phyloP scores from a whole-genome alignment of 169 alveolate species.

The Babesia sp. region DNA sequence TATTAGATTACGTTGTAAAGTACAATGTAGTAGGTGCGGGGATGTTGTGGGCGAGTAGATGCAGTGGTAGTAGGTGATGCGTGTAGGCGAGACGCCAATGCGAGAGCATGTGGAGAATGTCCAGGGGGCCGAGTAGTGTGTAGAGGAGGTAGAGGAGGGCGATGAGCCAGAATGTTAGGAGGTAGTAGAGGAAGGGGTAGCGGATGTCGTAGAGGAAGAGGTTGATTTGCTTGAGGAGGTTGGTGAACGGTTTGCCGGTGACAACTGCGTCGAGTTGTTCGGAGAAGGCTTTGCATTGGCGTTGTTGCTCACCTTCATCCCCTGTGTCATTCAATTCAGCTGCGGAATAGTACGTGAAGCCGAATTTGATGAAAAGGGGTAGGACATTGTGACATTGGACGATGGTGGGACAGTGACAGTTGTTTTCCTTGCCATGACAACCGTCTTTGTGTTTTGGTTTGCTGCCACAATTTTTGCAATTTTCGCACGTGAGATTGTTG shows the following conservation, averaged over 20 bases:
- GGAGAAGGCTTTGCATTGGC: not conserved
- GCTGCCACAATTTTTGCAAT: too few species aligned
- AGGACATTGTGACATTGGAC: constrained; percentile 5
- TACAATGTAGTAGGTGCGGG: too few species aligned
- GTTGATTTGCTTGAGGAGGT: not conserved
- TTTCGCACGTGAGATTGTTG: not conserved
- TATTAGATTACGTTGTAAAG: too few species aligned
- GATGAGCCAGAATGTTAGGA: not conserved
- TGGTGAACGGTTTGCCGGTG: not conserved
- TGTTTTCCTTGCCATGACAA: too few species aligned
- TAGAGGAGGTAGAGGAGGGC: not conserved
- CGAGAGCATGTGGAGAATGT: not conserved
- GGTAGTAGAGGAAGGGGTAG: not conserved
- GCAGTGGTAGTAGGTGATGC: too few species aligned
- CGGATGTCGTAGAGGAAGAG: not conserved
- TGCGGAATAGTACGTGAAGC: not conserved
- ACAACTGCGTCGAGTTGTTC: not conserved
- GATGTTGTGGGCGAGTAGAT: too few species aligned
- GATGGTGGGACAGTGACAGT: not conserved
- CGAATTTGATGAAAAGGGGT: not conserved
- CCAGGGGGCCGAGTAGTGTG: not conserved
- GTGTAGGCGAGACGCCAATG: too few species aligned
- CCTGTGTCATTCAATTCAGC: not conserved
- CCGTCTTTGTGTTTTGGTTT: too few species aligned
- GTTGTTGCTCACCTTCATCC: too few species aligned